phyloP scores from a whole-genome alignment of 1,284 basidiomycete species.

The Rhodofomes roseus region DNA sequence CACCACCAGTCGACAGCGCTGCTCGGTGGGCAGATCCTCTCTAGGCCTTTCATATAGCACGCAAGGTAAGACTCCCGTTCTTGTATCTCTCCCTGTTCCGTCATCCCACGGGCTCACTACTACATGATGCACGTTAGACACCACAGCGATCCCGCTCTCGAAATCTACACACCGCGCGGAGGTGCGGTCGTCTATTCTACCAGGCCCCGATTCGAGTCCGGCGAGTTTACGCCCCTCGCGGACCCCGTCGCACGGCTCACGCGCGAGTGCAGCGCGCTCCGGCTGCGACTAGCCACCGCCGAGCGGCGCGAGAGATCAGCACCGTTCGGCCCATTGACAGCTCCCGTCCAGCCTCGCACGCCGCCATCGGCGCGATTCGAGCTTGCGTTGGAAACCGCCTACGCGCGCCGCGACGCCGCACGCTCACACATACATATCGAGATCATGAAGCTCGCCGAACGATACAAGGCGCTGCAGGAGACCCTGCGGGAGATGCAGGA shows the following conservation, averaged over 20 bases:
- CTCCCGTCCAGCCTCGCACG: conserved; percentile 26
- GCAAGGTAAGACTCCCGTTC: conserved; percentile 5
- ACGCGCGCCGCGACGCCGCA: conserved; percentile 53
- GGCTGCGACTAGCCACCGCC: conserved; percentile 44
- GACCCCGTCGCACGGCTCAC: conserved; percentile 37
- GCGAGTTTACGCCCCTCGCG: conserved; percentile 26
- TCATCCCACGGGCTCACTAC: conserved; percentile 3
- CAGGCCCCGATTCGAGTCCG: conserved; percentile 11
- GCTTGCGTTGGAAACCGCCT: conserved; percentile 35
- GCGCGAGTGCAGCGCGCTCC: conserved; percentile 41
- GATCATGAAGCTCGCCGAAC: conserved; percentile 51
- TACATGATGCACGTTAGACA: conserved; percentile 46
- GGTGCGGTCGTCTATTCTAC: conserved; percentile 24
- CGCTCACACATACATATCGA: conserved; percentile 56
- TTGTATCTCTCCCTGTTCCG: conserved; percentile 13
- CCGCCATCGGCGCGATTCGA: conserved; percentile 19
- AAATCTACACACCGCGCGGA: conserved; percentile 50
- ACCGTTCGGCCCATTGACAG: conserved; percentile 19
- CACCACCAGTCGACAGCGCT: conserved; percentile 1
- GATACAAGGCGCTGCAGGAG: conserved; percentile 56
- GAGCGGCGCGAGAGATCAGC: conserved; percentile 27
- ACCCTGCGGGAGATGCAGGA: conserved; percentile 35
- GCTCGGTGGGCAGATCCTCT: conserved; percentile 2
- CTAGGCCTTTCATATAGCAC: neutral
- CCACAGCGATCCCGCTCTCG: conserved; percentile 54